These are phyloP conservation scores for Syncephalastrum sp. DNA, from an alignment of 371 early-diverging fungal species.

Conservation along the genomic window DNA sequence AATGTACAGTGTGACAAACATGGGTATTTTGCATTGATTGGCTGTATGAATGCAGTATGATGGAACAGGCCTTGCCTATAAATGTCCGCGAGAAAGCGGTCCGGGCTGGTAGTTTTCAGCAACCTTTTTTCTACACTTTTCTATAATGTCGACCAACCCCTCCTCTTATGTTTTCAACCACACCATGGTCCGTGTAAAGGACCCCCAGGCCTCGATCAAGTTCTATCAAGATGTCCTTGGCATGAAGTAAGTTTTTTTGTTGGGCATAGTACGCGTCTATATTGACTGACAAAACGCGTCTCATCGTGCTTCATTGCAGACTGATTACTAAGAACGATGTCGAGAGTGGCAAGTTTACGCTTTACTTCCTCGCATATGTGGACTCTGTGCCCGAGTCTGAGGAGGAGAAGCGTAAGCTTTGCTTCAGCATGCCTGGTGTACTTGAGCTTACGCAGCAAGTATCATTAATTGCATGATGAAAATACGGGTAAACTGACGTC, in stretches of 20 bases:
- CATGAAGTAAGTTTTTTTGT: slow-evolving; percentile 64
- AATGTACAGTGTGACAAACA: too few relatives aligned
- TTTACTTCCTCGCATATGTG: slow-evolving; percentile 71
- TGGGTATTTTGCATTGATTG: too few relatives aligned
- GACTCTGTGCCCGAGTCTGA: slow-evolving; percentile 48
- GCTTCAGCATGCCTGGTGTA: slow-evolving; percentile 69
- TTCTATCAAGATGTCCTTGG: slow-evolving; percentile 82
- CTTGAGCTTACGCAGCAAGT: slow-evolving; percentile 84
- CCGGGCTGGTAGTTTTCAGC: too few relatives aligned
- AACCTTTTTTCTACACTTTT: too few relatives aligned
- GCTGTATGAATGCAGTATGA: too few relatives aligned
- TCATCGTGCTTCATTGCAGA: not conserved
- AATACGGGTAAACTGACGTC: not conserved
- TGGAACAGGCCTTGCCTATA: too few relatives aligned
- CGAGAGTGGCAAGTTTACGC: slow-evolving; percentile 71
- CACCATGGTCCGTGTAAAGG: slow-evolving; percentile 85
- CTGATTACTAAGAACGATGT: slow-evolving; percentile 54
- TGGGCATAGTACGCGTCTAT: not conserved
- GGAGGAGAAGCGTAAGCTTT: slow-evolving; percentile 55
- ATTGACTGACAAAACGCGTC: not conserved
- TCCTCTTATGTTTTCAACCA: slow-evolving; percentile 62
- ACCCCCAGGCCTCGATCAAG: slow-evolving; percentile 71
- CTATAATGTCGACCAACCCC: slow-evolving; percentile 29
- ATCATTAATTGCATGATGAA: not conserved
- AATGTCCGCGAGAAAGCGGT: too few relatives aligned